A percentile compares a stretch with the other conserved stretches of the same genome.
Conservation (phyloP, 768 basidiomycete genomes). For the Pulveroboletus sp. region DNA sequence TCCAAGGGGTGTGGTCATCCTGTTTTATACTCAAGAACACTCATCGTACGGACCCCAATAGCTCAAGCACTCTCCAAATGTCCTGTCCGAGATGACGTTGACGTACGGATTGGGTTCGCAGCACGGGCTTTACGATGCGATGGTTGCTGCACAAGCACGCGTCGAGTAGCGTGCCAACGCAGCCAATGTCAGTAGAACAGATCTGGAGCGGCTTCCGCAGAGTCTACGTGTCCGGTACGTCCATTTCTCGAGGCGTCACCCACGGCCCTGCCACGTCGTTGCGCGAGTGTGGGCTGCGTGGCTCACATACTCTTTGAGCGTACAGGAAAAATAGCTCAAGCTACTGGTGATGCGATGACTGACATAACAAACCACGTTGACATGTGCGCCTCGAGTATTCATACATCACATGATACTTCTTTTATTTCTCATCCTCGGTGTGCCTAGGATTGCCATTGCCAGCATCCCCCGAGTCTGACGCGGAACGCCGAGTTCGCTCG, state of each 20-base stretch:
- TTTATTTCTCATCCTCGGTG: not conserved
- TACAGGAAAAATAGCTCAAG: not conserved
- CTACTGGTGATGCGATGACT: too few species aligned
- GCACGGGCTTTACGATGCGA: constrained; percentile 57
- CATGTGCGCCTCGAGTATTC: not conserved
- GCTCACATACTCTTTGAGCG: not conserved
- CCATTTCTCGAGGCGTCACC: not conserved
- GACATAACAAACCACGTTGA: not conserved
- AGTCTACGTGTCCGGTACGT: not conserved
- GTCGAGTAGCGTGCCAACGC: not conserved
- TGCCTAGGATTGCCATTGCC: too few species aligned
- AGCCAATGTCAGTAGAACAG: not conserved
- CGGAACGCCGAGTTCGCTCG: not conserved
- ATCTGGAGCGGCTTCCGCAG: not conserved
- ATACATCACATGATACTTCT: not conserved
- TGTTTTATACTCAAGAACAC: not conserved
- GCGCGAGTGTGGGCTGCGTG: not conserved
- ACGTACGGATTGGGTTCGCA: constrained; percentile 83
- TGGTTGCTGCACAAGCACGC: constrained; percentile 35
- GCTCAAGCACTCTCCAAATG: constrained; percentile 55
- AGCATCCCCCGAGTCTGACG: not conserved
- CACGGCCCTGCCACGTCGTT: not conserved
- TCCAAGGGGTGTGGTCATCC: too few species aligned
- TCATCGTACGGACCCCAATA: constrained; percentile 30
- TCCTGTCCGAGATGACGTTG: constrained; percentile 68